phyloP scores from a whole-genome alignment of 2,329 filamentous ascomycete species.

The Septoria linicola region DNA sequence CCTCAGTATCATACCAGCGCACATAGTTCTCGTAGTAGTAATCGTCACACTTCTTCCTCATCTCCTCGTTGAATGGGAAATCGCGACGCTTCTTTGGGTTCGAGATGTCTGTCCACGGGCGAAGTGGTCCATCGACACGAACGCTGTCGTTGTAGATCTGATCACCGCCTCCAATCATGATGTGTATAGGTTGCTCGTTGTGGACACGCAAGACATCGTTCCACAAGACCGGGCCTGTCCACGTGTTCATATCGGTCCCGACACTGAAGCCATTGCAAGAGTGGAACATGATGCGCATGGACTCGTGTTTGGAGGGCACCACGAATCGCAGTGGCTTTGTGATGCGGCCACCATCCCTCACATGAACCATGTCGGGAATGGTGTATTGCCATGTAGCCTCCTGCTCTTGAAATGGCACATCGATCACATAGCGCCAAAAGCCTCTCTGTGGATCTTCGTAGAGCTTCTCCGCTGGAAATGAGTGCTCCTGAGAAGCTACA shows the following conservation, averaged over 20 bases:
- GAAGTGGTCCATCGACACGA: constrained; percentile 77
- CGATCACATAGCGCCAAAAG: constrained; percentile 60
- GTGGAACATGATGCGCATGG: constrained; percentile 69
- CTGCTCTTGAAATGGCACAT: constrained; percentile 65
- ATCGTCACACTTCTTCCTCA: constrained; percentile 59
- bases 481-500: constrained; percentile 28
- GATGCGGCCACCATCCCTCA: constrained; percentile 26
- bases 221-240: constrained; percentile 61
- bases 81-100: constrained; percentile 61
- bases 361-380: constrained; percentile 60
- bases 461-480: constrained; percentile 54
- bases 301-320: constrained; percentile 59
- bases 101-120: constrained; percentile 60
- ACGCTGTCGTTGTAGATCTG: constrained; percentile 80
- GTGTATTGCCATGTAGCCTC: constrained; percentile 79
- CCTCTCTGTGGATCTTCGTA: constrained; percentile 60
- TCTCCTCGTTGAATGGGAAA: constrained; percentile 64
- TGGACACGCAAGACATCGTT: constrained; percentile 64
- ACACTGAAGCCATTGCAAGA: constrained; percentile 69
- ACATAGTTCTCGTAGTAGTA: constrained; percentile 64
- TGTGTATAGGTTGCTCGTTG: constrained; percentile 59
- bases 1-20: constrained; percentile 67
- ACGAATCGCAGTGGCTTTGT: constrained; percentile 51
- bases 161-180: constrained; percentile 86
- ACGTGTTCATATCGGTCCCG: constrained; percentile 62